Conservation (phyloP, 176 grass and related monocot genomes). For the Otatea glauca region DNA sequence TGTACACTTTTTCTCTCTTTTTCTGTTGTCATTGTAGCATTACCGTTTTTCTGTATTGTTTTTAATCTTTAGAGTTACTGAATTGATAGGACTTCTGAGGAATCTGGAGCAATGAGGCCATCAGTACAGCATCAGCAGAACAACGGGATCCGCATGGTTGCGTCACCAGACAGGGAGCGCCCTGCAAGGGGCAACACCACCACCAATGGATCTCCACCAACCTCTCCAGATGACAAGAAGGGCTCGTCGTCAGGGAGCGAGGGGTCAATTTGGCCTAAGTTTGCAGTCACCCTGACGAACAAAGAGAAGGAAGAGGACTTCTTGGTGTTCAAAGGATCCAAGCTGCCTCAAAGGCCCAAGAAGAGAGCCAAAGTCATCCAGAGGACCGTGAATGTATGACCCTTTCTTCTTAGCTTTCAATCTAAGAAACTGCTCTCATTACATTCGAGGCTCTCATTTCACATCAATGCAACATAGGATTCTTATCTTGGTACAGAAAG, state of each 20-base stretch:
- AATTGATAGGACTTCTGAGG: conserved; percentile 63
- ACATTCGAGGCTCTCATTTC: conserved; percentile 33
- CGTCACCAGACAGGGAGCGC: conserved; percentile 51
- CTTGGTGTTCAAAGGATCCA: conserved; percentile 89
- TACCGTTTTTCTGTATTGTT: conserved; percentile 16
- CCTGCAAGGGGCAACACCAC: conserved; percentile 41
- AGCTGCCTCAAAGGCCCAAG: conserved; percentile 89
- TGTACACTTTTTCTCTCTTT: conserved; percentile 10
- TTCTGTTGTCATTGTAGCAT: conserved; percentile 2
- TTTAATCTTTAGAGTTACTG: conserved; percentile 34
- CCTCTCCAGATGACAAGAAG: conserved; percentile 66
- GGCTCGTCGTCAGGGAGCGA: conserved; percentile 77
- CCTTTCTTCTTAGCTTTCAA: conserved; percentile 19
- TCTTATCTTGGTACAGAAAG: conserved; percentile 39
- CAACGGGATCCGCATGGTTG: conserved; percentile 36
- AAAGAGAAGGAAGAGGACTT: conserved; percentile 99
- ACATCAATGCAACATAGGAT: conserved; percentile 33
- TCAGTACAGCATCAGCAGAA: conserved; percentile 56
- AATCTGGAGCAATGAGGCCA: conserved; percentile 56
- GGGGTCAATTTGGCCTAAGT: conserved; percentile 78
- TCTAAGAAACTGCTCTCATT: conserved; percentile 29
- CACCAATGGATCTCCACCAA: conserved; percentile 38
- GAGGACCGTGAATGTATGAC: conserved; percentile 80
- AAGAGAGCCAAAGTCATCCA: conserved; percentile 94
- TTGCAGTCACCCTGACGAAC: conserved; percentile 70